Evolutionary conservation across 257 asterid species (phyloP).

Genomic region (Solanum gandarillasii): DNA sequence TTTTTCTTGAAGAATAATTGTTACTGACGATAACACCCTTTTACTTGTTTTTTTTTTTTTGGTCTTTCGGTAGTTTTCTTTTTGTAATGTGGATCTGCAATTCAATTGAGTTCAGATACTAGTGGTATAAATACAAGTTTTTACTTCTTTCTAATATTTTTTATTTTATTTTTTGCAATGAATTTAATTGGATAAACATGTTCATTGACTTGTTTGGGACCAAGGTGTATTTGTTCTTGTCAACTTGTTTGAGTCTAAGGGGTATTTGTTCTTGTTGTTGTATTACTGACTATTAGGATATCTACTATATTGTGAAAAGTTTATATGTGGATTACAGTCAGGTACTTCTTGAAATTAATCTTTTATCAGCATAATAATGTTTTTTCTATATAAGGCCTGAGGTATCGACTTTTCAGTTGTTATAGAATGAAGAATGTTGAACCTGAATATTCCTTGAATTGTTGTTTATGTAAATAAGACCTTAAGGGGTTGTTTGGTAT

Average conservation of each 20-base stretch:
- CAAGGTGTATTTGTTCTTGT: neutral
- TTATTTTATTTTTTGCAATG: neutral
- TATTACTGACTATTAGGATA: neutral
- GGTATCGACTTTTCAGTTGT: neutral
- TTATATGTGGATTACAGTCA: neutral
- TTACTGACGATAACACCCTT: neutral
- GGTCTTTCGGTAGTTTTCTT: neutral
- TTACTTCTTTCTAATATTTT: neutral
- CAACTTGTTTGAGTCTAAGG: neutral
- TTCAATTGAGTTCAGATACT: neutral
- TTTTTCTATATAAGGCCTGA: neutral
- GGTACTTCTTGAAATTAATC: neutral
- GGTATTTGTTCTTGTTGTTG: neutral
- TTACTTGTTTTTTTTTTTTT: neutral
- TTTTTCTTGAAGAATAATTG: neutral
- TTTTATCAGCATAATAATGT: neutral
- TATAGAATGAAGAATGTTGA: neutral
- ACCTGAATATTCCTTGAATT: neutral
- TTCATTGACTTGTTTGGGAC: neutral
- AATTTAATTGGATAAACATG: neutral
- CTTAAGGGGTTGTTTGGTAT: neutral
- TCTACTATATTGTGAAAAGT: neutral
- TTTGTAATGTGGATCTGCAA: neutral
- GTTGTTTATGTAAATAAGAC: neutral
- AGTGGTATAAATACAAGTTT: neutral